Evolutionary conservation across 345 rosid species (phyloP).

Genomic region (Balakata baccata): DNA sequence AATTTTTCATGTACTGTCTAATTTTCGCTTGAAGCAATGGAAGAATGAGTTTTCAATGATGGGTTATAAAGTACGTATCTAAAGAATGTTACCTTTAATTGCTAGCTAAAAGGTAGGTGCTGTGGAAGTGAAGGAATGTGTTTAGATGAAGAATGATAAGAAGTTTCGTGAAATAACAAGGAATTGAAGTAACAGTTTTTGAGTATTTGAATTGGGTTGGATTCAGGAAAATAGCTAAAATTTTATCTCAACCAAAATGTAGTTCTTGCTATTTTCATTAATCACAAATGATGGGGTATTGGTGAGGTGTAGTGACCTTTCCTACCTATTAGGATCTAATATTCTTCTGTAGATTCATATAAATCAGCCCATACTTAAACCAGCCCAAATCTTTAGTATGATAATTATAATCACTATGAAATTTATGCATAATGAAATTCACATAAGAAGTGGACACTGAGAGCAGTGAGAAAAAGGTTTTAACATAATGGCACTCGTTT

Average conservation of each 20-base stretch:
- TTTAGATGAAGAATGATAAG: neutral
- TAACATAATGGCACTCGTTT: too few species aligned
- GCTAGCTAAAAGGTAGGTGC: neutral
- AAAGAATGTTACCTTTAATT: neutral
- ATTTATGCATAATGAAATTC: too few species aligned
- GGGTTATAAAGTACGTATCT: neutral
- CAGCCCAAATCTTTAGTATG: neutral
- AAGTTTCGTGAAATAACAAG: neutral
- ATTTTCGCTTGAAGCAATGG: neutral
- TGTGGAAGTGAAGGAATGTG: neutral
- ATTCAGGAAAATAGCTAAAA: neutral
- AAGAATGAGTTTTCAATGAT: neutral
- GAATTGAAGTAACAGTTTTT: neutral
- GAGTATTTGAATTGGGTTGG: neutral
- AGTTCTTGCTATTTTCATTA: neutral
- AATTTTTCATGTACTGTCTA: neutral
- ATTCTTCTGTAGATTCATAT: too few species aligned
- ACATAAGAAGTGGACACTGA: too few species aligned
- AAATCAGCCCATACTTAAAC: neutral
- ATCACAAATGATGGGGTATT: neutral
- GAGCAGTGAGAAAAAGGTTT: too few species aligned
- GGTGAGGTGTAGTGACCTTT: neutral
- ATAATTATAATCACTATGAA: too few species aligned
- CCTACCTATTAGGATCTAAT: too few species aligned
- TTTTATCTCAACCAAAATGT: neutral